Evolutionary conservation across 169 alveolate species (phyloP), one percentile per base, ranked within the genome.

Genomic region (Cryptosporidium sp.): DNA sequence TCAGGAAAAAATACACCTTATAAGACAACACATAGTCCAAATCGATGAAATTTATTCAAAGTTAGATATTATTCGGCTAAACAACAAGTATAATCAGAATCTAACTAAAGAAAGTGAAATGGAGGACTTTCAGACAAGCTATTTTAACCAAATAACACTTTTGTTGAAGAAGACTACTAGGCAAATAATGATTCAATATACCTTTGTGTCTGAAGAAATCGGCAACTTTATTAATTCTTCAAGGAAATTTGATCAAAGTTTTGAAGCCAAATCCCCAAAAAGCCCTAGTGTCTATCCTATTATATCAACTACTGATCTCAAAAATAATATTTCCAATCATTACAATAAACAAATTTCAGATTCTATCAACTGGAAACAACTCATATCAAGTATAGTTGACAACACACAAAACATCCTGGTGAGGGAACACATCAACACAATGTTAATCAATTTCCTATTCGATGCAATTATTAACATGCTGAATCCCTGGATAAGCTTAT

Each of bases 401-500:
- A 71, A 4, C n/a, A 51, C 65, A 14, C 85, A 71, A 71, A 71
- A 71, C 29, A 71, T 71, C 14, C 37, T 71, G 26, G 67, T 71
- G 18, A 48, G 85, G 29, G 85, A 71, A 71, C 85, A 71, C 37
- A 71, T 71, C 51, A 71, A 71, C 39, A 23, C 85, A 51, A 71
- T 71, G 85, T 8, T 71, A 71, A 71, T 71, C 39, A 71, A 71
- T 21, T 45, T 71, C 14, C 69, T 51, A 0, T 71, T 71, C 31
- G 85, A 71, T 31, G 12, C 85, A 45, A 71, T 71, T 37, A 53
- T 71, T 9, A 39, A 33, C 18, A 53, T 71, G 42, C 60, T 71
- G 14, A 71, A 48, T 51, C 85, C 85, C 10, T 71, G 85, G 85
- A 71, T 71, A 45, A 71, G 85, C 23, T 53, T 71, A 31, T 71